Conservation (phyloP, 768 basidiomycete genomes). For the Cystofilobasidium bisporidii region DNA sequence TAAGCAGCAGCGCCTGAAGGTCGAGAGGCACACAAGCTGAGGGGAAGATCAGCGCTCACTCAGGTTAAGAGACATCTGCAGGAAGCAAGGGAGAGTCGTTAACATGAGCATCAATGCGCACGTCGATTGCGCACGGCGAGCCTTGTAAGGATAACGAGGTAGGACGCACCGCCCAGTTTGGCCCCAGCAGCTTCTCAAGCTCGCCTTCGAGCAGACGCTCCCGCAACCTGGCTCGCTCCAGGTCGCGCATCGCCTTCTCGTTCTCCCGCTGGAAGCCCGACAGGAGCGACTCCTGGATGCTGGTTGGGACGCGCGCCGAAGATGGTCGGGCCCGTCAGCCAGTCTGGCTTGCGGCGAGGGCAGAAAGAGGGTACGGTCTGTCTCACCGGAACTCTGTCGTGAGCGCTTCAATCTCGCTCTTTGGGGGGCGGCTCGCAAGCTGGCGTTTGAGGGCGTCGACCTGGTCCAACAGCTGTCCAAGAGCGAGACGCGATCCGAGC, state of each 20-base stretch:
- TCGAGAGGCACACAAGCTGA: too few relatives aligned
- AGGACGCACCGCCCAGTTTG: slow-evolving; percentile 5
- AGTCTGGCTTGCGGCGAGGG: background rate
- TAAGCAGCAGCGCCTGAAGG: too few relatives aligned
- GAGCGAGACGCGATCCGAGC: background rate
- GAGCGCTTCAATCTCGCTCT: background rate
- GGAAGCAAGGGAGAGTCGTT: too few relatives aligned
- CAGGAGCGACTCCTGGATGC: background rate
- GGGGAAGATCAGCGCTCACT: too few relatives aligned
- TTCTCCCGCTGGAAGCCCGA: slow-evolving; percentile 9
- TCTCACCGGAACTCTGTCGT: background rate
- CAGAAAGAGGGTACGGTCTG: background rate
- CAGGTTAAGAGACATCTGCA: background rate
- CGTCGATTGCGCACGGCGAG: too few relatives aligned
- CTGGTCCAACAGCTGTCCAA: background rate
- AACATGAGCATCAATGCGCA: too few relatives aligned
- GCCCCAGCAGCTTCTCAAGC: background rate
- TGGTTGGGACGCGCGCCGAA: too few relatives aligned
- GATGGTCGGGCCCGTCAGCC: background rate
- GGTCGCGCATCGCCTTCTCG: slow-evolving; percentile 1
- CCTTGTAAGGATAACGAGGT: background rate
- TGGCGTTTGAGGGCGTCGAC: background rate
- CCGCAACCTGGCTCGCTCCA: background rate
- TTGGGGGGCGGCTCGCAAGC: background rate
- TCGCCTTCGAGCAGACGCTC: background rate